Evolutionary conservation across 352 stramenopile genomes (phyloP).

Genomic region (Phytophthora gonapodyides): DNA sequence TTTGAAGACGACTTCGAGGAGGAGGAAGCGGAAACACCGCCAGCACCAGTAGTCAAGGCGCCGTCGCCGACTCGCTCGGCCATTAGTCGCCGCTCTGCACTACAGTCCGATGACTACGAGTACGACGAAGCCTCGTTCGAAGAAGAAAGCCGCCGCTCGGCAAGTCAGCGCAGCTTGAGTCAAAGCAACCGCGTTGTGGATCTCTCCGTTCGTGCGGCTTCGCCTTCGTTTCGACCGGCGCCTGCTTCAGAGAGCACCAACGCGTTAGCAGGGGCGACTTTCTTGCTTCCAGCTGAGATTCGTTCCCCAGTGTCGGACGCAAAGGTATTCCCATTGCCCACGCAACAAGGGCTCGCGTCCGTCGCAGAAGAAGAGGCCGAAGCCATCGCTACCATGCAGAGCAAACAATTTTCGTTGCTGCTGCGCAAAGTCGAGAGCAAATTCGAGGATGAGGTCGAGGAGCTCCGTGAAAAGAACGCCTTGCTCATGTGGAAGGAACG

Average conservation of each 20-base stretch:
- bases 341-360: conserved; percentile 11
- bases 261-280: conserved; percentile 11
- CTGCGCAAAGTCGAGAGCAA: conserved; percentile 80
- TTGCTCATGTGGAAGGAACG: conserved; percentile 71
- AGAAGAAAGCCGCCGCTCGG: conserved; percentile 60
- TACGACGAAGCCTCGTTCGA: conserved; percentile 76
- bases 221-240: conserved; percentile 36
- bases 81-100: conserved; percentile 12
- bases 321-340: conserved; percentile 52
- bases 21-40: conserved; percentile 15
- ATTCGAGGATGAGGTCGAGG: conserved; percentile 78
- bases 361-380: conserved; percentile 36
- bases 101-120: conserved; percentile 51
- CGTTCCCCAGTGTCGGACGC: conserved; percentile 50
- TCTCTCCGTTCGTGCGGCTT: conserved; percentile 63
- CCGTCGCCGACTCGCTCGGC: conserved; percentile 21
- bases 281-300: conserved; percentile 17
- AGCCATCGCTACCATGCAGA: conserved; percentile 29
- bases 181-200: conserved; percentile 58
- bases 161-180: conserved; percentile 37
- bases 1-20: conserved; percentile 64
- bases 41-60: conserved; percentile 6
- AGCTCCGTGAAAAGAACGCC: conserved; percentile 70
- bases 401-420: conserved; percentile 66
- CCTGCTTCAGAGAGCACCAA: conserved; percentile 16